Evolutionary conservation across 345 rosid genomes (phyloP).

Genomic region (Brassica rapa): DNA sequence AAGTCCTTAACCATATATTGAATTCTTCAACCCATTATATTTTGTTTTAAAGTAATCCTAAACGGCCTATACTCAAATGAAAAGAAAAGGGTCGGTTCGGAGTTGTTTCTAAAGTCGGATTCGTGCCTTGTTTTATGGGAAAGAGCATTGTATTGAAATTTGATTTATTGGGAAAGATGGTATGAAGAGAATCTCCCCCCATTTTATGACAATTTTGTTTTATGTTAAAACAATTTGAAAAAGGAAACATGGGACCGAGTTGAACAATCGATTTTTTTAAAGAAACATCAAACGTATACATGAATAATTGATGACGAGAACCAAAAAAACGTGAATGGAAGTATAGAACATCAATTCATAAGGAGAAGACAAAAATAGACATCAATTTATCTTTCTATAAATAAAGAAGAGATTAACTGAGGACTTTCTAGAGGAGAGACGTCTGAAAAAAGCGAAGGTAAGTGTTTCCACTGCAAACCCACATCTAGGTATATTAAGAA

Average conservation of each 20-base stretch:
- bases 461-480: background rate
- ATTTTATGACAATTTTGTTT: background rate
- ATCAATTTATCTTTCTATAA: background rate
- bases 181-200: background rate
- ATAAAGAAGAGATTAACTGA: background rate
- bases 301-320: background rate
- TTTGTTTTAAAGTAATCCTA: background rate
- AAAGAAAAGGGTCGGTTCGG: background rate
- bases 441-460: background rate
- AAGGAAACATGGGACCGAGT: background rate
- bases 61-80: background rate
- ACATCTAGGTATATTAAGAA: background rate
- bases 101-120: background rate
- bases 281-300: background rate
- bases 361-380: background rate
- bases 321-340: background rate
- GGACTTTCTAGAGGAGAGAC: background rate
- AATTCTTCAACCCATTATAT: background rate
- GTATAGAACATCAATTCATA: background rate
- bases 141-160: conserved; percentile 4
- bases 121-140: conserved; percentile 2
- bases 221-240: background rate
- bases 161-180: conserved; percentile 1
- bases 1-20: background rate
- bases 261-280: background rate